Evolutionary conservation across 768 basidiomycete genomes (phyloP), one percentile per base, ranked within the genome.

Genomic region (Mycena latifolia): DNA sequence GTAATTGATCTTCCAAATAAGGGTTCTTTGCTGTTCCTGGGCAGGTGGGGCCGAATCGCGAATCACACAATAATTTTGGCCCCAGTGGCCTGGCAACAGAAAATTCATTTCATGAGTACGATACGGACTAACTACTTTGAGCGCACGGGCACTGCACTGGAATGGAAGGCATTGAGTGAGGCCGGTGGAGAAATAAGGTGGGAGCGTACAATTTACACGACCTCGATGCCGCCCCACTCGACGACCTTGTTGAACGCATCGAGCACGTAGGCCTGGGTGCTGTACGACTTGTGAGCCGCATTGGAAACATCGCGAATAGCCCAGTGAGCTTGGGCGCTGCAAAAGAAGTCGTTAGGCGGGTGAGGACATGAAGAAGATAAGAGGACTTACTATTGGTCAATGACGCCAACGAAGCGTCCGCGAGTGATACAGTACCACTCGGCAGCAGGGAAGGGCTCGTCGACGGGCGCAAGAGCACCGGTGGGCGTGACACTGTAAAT

Each of bases 401-500:
- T n/a, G n/a, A 33, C 31, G 8, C 31, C 24, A 24, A 47, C 46
- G 20, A 47, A 47, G 6, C 46, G 25, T 3, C 46, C 46, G 24
- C 46, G 46, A 6, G n/a, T 8, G 20, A 53, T 24, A 33, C 20
- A n/a, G 33, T 53, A 53, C 52, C 52, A 53, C 24, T 53, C 52
- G n/a, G 52, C 33, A 10, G 52, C 52, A 5, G 33, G 52, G 8
- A 5, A 24, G 10, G 20, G 18, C 22, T 53, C 52, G 2, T 53
- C 31, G 11, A 53, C 33, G 33, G 52, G 33, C 2, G 52, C 27
- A 4, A 53, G 22, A 14, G 52, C 33, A 18, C 31, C 52, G 17
- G 52, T 53, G 33, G 52, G 52, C 8, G 33, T 20, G 3, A 53
- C 52, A 22, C 33, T 53, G 33, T 53, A 53, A 1, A 53, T n/a